phyloP scores from a whole-genome alignment of 2,329 filamentous ascomycete genomes.

The Madurella mycetomatis region DNA sequence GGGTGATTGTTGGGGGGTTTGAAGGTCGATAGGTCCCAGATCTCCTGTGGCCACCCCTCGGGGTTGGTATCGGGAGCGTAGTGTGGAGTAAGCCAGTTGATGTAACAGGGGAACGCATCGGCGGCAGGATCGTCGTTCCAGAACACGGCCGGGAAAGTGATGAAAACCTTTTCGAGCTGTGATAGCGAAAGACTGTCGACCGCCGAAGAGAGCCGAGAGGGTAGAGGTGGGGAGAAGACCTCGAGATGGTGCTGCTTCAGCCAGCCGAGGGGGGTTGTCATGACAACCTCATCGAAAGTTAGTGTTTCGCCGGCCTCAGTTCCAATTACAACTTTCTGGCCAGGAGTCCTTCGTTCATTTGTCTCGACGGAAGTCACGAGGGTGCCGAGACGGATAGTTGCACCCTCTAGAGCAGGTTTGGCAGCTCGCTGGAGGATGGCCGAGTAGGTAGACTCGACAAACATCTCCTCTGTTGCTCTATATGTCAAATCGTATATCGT shows the following conservation, averaged over 20 bases:
- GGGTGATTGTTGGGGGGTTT: slow-evolving; percentile 18
- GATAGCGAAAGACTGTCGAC: slow-evolving; percentile 35
- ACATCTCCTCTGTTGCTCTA: slow-evolving; percentile 48
- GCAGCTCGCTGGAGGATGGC: slow-evolving; percentile 52
- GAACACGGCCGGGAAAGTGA: slow-evolving; percentile 27
- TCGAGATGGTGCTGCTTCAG: slow-evolving; percentile 41
- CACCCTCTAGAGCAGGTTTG: slow-evolving; percentile 41
- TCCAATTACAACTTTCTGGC: background rate
- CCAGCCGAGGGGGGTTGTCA: slow-evolving; percentile 51
- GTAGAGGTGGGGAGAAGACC: slow-evolving; percentile 37
- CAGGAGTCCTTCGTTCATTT: too few relatives aligned
- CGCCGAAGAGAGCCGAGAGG: slow-evolving; percentile 36
- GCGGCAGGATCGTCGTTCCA: slow-evolving; percentile 20
- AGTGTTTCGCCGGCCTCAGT: slow-evolving; percentile 33
- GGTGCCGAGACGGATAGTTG: background rate
- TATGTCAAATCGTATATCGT: background rate
- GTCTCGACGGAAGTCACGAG: too few relatives aligned
- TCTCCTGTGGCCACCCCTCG: slow-evolving; percentile 22
- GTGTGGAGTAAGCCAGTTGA: background rate
- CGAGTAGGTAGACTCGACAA: slow-evolving; percentile 57
- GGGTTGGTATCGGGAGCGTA: slow-evolving; percentile 19
- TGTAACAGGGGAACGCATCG: background rate
- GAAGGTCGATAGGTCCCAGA: slow-evolving; percentile 24
- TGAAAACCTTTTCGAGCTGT: slow-evolving; percentile 28
- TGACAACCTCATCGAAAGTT: slow-evolving; percentile 47